Evolutionary conservation across 257 asterid species (phyloP).

Genomic region (Lantana camara): DNA sequence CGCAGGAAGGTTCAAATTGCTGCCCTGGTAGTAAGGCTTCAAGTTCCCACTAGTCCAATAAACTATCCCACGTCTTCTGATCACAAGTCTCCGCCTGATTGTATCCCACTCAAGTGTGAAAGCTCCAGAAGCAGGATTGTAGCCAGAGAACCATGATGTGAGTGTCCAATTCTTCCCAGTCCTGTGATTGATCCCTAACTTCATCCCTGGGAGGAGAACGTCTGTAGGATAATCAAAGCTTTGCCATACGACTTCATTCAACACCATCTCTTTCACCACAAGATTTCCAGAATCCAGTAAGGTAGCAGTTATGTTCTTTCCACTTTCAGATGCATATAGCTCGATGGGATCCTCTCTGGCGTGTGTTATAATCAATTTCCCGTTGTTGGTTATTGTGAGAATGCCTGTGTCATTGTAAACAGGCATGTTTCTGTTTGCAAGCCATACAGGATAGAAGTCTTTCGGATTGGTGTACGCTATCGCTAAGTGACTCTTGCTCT

Average conservation of each 20-base stretch:
- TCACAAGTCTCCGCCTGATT: too few relatives aligned
- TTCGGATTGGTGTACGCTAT: constrained; percentile 30
- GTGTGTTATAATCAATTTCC: constrained; percentile 7
- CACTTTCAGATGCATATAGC: constrained; percentile 12
- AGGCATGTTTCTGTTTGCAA: constrained; percentile 27
- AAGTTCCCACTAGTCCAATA: too few relatives aligned
- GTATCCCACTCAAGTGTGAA: constrained; percentile 31
- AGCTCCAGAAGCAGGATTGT: constrained; percentile 29
- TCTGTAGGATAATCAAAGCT: constrained; percentile 52
- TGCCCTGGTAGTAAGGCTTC: not conserved
- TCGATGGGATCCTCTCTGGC: not conserved
- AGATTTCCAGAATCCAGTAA: constrained; percentile 34
- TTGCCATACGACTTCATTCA: constrained; percentile 20
- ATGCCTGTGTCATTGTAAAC: not conserved
- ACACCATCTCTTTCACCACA: constrained; percentile 24
- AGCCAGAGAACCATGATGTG: constrained; percentile 34
- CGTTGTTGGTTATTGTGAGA: constrained; percentile 27
- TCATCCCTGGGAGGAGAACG: constrained; percentile 39
- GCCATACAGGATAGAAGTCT: too few relatives aligned
- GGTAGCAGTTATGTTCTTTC: constrained; percentile 24
- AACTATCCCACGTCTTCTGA: too few relatives aligned
- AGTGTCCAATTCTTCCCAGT: too few relatives aligned
- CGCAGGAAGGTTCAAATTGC: too few relatives aligned
- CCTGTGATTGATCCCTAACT: too few relatives aligned
- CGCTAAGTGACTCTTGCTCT: constrained; percentile 36